These are phyloP conservation scores for Zygotorulaspora mrakii DNA, from an alignment of 1,139 yeast genomes.

Conservation along the genomic window DNA sequence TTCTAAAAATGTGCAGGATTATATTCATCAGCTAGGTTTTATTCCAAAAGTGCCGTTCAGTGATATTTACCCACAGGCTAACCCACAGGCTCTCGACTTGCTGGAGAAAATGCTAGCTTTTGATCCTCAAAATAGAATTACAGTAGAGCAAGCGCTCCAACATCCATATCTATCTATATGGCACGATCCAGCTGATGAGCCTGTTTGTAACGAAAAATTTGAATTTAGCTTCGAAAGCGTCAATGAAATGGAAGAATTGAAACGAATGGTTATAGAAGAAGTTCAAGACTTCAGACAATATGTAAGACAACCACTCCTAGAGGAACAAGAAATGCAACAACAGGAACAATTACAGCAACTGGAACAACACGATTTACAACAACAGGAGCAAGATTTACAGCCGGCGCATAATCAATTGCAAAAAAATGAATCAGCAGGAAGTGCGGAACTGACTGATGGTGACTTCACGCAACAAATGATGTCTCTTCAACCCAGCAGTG, in stretches of 20 bases:
- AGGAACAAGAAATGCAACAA: conserved; percentile 45
- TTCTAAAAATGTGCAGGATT: conserved; percentile 85
- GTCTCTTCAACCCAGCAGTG: conserved; percentile 28
- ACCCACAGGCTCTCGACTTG: conserved; percentile 81
- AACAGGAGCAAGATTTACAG: conserved; percentile 27
- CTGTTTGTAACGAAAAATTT: conserved; percentile 74
- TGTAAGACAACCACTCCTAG: conserved; percentile 67
- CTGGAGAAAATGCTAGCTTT: conserved; percentile 78
- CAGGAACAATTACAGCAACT: conserved; percentile 14
- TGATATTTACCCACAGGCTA: conserved; percentile 75
- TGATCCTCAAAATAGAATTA: conserved; percentile 81
- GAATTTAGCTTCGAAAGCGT: conserved; percentile 88
- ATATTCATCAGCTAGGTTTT: conserved; percentile 78
- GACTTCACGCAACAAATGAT: conserved; percentile 25
- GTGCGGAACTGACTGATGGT: conserved; percentile 15
- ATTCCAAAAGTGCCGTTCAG: conserved; percentile 79
- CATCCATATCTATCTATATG: conserved; percentile 89
- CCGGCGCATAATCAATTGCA: conserved; percentile 30
- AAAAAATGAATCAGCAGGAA: conserved; percentile 24
- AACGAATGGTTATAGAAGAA: conserved; percentile 73
- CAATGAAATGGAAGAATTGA: conserved; percentile 75
- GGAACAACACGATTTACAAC: conserved; percentile 18
- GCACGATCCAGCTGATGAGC: conserved; percentile 97
- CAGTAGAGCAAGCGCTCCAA: conserved; percentile 82
- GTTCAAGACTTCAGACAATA: conserved; percentile 75